Conservation (phyloP, 2,329 filamentous ascomycete species). For the Macrophomina tecta region DNA sequence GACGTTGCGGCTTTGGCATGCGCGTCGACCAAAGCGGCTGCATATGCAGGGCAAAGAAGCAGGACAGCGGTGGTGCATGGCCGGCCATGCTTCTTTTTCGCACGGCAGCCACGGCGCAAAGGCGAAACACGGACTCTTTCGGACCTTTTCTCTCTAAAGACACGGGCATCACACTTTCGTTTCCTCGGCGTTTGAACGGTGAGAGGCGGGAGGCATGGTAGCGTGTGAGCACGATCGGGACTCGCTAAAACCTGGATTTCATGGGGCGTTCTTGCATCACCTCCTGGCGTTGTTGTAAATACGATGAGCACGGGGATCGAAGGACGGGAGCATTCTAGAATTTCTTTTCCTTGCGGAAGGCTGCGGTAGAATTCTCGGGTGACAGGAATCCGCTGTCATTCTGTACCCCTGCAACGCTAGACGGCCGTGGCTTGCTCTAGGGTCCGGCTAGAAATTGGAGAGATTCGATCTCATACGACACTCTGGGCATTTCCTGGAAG, state of each 20-base stretch:
- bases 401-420: neutral
- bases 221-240: neutral
- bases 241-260: neutral
- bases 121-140: no score
- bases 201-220: neutral
- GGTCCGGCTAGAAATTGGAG: neutral
- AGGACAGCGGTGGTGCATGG: neutral
- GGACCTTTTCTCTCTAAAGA: neutral
- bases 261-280: conserved; percentile 6
- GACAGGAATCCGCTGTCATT: neutral
- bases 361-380: neutral
- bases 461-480: no score
- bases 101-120: no score
- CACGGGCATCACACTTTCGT: neutral
- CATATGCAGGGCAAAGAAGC: neutral
- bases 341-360: neutral
- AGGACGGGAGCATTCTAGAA: neutral
- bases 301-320: conserved; percentile 7
- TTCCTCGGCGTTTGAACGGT: neutral
- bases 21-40: neutral
- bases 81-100: neutral
- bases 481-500: no score
- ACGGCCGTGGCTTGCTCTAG: neutral
- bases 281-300: neutral
- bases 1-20: neutral